Conservation (phyloP, 805 yeast genomes). For the Schizosaccharomyces octosporus region DNA sequence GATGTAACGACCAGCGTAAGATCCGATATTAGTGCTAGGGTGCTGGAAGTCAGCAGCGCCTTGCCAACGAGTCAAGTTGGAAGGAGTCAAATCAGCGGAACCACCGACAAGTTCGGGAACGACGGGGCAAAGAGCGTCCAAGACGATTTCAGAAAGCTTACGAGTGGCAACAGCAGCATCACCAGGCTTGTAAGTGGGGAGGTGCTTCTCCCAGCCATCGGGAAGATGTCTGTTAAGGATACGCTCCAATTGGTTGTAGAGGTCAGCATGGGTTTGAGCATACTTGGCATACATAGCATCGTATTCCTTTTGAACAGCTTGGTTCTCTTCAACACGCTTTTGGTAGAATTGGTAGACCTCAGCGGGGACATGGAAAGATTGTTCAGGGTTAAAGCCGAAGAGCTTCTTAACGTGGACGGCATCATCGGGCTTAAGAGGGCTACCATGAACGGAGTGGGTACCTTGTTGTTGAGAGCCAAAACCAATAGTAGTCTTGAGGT, state of each 20-base stretch:
- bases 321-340: conserved; percentile 33
- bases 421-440: conserved; percentile 86
- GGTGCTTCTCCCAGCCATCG: conserved; percentile 45
- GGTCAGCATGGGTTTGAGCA: conserved; percentile 43
- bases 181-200: conserved; percentile 55
- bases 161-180: conserved; percentile 82
- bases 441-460: conserved; percentile 82
- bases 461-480: conserved; percentile 72
- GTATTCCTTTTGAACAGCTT: conserved; percentile 54
- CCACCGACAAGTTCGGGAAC: conserved; percentile 90
- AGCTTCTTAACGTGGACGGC: conserved; percentile 59
- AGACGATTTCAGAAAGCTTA: conserved; percentile 67
- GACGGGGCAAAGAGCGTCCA: conserved; percentile 32
- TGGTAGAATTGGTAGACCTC: conserved; percentile 56
- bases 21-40: conserved; percentile 53
- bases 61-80: conserved; percentile 76
- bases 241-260: conserved; percentile 56
- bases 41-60: conserved; percentile 84
- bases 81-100: conserved; percentile 93
- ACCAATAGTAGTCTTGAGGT: conserved; percentile 79
- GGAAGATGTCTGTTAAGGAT: conserved; percentile 62
- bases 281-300: conserved; percentile 35
- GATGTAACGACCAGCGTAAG: conserved; percentile 75
- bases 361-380: conserved; percentile 53
- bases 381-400: conserved; percentile 72